phyloP scores from a whole-genome alignment of 768 basidiomycete genomes.

The Trametes sanguinea region DNA sequence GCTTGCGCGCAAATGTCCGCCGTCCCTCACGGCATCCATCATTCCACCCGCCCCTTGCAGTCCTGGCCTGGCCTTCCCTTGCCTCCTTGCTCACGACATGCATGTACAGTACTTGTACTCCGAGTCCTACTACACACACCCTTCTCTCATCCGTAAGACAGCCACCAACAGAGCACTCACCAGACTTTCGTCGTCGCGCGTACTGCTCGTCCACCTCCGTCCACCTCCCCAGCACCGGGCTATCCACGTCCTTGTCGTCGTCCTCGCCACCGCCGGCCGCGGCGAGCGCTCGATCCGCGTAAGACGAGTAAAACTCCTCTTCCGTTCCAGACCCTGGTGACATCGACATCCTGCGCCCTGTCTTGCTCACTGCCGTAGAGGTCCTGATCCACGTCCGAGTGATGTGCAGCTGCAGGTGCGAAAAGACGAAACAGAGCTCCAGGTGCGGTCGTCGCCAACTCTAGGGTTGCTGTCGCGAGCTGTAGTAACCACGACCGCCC shows the following conservation, averaged over 20 bases:
- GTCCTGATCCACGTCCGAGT: slow-evolving; percentile 11
- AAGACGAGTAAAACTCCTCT: slow-evolving; percentile 21
- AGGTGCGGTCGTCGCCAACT: slow-evolving; percentile 8
- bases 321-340: slow-evolving; percentile 6
- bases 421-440: slow-evolving; percentile 7
- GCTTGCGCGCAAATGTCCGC: too few relatives aligned
- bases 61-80: too few relatives aligned
- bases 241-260: slow-evolving; percentile 13
- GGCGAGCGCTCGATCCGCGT: slow-evolving; percentile 12
- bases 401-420: slow-evolving; percentile 12
- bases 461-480: slow-evolving; percentile 17
- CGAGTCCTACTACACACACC: neutral
- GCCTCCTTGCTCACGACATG: neutral
- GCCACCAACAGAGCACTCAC: slow-evolving; percentile 12
- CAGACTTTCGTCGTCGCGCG: slow-evolving; percentile 6
- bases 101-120: neutral
- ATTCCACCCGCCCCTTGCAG: neutral
- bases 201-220: slow-evolving; percentile 17
- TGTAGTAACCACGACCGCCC: slow-evolving; percentile 18
- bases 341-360: slow-evolving; percentile 10
- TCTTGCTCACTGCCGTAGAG: slow-evolving; percentile 10
- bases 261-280: slow-evolving; percentile 1
- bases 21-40: neutral
- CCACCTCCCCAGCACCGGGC: slow-evolving; percentile 21
- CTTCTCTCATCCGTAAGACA: too few relatives aligned